Evolutionary conservation across 805 yeast species (phyloP), one percentile per base, ranked within the genome.

Genomic region (Suhomyces sp.): DNA sequence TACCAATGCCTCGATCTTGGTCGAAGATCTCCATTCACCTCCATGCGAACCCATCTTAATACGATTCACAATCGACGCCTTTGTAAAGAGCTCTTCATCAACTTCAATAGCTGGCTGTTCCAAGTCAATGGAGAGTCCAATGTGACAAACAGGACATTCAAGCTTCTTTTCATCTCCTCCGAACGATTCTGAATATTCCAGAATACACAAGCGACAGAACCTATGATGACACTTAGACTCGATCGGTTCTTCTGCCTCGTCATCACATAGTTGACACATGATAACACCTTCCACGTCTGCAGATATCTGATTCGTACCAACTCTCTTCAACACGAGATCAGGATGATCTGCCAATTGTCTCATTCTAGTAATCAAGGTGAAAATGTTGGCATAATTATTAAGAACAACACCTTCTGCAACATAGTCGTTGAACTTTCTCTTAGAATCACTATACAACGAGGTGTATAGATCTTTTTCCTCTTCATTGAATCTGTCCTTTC

Each of bases 301-400:
- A 1, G 67, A 42, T 6, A 41, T 60, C 45, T 47, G 59, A 46
- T 50, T 62, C 8, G 63, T 52, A 3, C 76, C 76, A 19, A 81
- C 72, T 34, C 90, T 70, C 47, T 88, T 80, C 54, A 93, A 67
- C 1, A 93, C 97, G 43, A 93, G 68, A 63, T 93, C 99, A 0
- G 99, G 99, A 60, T 93, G 99, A 58, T 93, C 98, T 0, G 98
- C 98, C 49, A 93, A 69, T 61, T 93, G 98, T 51, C 99, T 77
- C 98, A 93, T 95, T 50, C 98, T 71, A 0, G 98, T 93, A 51
- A 93, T 90, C 38, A 93, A 72, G 0, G 98, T 90, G 65, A 93
- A 93, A 52, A 93, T 93, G 53, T 93, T 93, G 29, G 98, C 98
- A 63, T 93, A 93, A 58, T 93, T 93, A 63, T 93, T 93, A 39